Conservation (phyloP, 768 basidiomycete species). For the Lepiota subincarnata region DNA sequence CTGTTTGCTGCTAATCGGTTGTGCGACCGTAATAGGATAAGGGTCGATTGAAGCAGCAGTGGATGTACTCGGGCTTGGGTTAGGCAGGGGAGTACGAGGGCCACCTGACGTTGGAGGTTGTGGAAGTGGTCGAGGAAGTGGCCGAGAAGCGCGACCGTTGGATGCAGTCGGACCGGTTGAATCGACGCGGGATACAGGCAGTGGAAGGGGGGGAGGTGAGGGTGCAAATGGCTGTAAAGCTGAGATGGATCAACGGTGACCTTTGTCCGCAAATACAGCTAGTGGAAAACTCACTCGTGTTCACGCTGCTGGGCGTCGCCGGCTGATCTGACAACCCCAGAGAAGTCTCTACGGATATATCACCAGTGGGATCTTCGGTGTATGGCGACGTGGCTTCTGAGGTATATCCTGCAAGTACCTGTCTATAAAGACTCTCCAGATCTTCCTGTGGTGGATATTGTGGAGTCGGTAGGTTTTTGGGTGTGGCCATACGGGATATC, state of each 20-base stretch:
- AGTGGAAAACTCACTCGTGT: neutral
- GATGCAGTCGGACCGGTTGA: neutral
- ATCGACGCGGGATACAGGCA: neutral
- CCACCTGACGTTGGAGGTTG: neutral
- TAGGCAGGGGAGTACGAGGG: neutral
- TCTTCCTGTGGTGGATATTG: constrained; percentile 44
- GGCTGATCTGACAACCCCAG: constrained; percentile 2
- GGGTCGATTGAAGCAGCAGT: neutral
- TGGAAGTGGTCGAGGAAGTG: constrained; percentile 4
- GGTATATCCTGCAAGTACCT: constrained; percentile 52
- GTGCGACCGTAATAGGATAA: neutral
- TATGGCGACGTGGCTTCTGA: constrained; percentile 21
- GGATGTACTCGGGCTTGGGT: constrained; percentile 6
- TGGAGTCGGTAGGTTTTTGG: constrained; percentile 1
- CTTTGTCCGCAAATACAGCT: neutral
- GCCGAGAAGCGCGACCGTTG: neutral
- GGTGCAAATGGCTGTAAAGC: neutral
- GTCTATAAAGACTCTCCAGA: constrained; percentile 53
- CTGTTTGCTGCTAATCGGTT: neutral
- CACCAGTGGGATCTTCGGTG: neutral
- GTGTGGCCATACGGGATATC: neutral
- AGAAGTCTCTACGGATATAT: neutral
- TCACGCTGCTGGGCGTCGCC: constrained; percentile 7
- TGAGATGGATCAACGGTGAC: constrained; percentile 1
- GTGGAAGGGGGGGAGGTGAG: neutral